phyloP scores from a whole-genome alignment of 768 basidiomycete species.

The Mycena maculata region DNA sequence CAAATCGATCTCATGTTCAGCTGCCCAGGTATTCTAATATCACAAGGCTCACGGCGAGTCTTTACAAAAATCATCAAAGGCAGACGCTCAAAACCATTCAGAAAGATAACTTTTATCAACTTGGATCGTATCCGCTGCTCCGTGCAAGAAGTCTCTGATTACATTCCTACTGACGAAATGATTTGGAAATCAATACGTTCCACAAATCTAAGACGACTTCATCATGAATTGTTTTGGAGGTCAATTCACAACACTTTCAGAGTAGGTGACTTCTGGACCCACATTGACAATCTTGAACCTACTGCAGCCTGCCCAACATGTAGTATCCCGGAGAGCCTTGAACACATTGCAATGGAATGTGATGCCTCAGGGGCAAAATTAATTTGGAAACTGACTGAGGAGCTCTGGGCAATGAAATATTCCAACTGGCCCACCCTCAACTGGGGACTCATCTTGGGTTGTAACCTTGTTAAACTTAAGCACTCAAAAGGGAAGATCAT shows the following conservation, averaged over 20 bases:
- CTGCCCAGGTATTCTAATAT: background rate
- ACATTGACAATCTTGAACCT: background rate
- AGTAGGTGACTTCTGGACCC: conserved; percentile 1
- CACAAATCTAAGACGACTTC: background rate
- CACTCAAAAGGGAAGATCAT: too few species aligned
- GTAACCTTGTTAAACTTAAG: too few species aligned
- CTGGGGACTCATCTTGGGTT: too few species aligned
- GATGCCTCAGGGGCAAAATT: too few species aligned
- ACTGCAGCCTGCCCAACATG: too few species aligned
- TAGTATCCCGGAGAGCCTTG: too few species aligned
- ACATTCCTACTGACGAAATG: background rate
- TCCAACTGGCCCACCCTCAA: too few species aligned
- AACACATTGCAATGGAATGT: too few species aligned
- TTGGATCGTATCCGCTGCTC: too few species aligned
- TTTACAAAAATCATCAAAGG: background rate
- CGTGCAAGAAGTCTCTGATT: background rate
- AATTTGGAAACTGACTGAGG: too few species aligned
- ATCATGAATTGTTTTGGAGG: too few species aligned
- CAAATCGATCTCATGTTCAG: background rate
- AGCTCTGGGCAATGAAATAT: too few species aligned
- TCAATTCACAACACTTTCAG: background rate
- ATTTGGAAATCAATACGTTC: background rate
- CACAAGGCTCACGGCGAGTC: background rate
- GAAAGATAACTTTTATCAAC: background rate
- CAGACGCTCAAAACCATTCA: background rate